These are phyloP conservation scores for Mycena crocata DNA, from an alignment of 768 basidiomycete species.

Conservation along the genomic window DNA sequence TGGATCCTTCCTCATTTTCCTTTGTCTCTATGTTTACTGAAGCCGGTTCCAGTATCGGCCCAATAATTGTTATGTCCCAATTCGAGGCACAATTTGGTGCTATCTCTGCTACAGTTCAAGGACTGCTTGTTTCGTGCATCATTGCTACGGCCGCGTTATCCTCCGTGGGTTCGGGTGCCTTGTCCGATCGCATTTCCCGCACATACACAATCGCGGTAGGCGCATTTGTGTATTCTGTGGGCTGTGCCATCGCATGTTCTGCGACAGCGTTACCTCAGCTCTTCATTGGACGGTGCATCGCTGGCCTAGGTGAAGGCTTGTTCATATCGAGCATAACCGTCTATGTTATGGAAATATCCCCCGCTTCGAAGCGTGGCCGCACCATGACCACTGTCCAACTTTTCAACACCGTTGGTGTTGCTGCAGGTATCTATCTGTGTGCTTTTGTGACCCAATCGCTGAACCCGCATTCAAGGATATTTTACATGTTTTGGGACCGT, in stretches of 20 bases:
- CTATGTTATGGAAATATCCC: slow-evolving; percentile 53
- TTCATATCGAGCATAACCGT: slow-evolving; percentile 49
- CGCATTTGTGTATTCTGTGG: slow-evolving; percentile 53
- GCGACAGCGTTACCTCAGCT: slow-evolving; percentile 50
- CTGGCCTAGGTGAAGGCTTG: slow-evolving; percentile 59
- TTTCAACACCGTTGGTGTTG: slow-evolving; percentile 56
- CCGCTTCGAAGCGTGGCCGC: slow-evolving; percentile 52
- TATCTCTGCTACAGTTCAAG: slow-evolving; percentile 52
- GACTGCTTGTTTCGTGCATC: slow-evolving; percentile 57
- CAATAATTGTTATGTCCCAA: slow-evolving; percentile 59
- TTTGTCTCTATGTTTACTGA: not conserved
- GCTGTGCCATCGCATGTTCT: slow-evolving; percentile 53
- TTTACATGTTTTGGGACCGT: slow-evolving; percentile 54
- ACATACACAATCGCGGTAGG: slow-evolving; percentile 59
- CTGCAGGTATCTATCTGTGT: slow-evolving; percentile 39
- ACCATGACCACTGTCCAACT: slow-evolving; percentile 56
- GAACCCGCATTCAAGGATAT: slow-evolving; percentile 47
- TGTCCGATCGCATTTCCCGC: slow-evolving; percentile 60
- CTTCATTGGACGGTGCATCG: slow-evolving; percentile 57
- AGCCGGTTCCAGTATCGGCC: slow-evolving; percentile 41
- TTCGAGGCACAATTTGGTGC: slow-evolving; percentile 52
- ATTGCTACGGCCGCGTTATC: slow-evolving; percentile 55
- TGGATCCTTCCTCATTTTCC: not conserved
- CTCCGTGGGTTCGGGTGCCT: slow-evolving; percentile 52
- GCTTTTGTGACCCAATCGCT: too few relatives aligned